These are phyloP conservation scores for Orbilia blumenaviensis DNA, from an alignment of 2,329 filamentous ascomycete genomes.

Conservation along the genomic window DNA sequence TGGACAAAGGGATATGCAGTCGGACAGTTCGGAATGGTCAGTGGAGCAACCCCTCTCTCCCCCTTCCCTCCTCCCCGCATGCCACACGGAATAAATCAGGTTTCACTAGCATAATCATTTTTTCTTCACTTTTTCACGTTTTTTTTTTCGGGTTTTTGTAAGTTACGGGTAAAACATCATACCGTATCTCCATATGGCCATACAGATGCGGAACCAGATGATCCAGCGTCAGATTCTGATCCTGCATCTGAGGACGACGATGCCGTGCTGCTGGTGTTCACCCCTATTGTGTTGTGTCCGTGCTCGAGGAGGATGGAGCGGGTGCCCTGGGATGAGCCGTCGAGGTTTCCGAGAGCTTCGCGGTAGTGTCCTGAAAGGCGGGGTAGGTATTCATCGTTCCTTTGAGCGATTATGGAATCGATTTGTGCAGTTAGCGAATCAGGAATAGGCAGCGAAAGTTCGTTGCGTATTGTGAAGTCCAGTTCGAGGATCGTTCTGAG, in stretches of 20 bases:
- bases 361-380: constrained; percentile 49
- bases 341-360: constrained; percentile 49
- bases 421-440: constrained; percentile 19
- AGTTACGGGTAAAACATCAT: constrained; percentile 53
- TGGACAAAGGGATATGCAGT: constrained; percentile 14
- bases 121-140: not conserved
- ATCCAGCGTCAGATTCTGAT: constrained; percentile 41
- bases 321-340: constrained; percentile 45
- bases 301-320: constrained; percentile 48
- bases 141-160: constrained; percentile 22
- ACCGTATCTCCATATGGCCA: constrained; percentile 54
- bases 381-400: constrained; percentile 51
- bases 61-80: constrained; percentile 12
- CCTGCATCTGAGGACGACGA: constrained; percentile 32
- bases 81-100: constrained; percentile 1
- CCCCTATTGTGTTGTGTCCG: constrained; percentile 51
- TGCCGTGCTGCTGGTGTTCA: constrained; percentile 23
- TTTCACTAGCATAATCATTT: constrained; percentile 3
- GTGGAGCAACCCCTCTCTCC: constrained; percentile 1
- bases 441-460: constrained; percentile 23
- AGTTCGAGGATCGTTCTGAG: constrained; percentile 51
- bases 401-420: constrained; percentile 22
- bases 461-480: constrained; percentile 31
- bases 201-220: constrained; percentile 39
- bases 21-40: constrained; percentile 37